Base-by-base conservation (phyloP, 202 grass and related monocot species). In the Digitaria exilis region DNA sequence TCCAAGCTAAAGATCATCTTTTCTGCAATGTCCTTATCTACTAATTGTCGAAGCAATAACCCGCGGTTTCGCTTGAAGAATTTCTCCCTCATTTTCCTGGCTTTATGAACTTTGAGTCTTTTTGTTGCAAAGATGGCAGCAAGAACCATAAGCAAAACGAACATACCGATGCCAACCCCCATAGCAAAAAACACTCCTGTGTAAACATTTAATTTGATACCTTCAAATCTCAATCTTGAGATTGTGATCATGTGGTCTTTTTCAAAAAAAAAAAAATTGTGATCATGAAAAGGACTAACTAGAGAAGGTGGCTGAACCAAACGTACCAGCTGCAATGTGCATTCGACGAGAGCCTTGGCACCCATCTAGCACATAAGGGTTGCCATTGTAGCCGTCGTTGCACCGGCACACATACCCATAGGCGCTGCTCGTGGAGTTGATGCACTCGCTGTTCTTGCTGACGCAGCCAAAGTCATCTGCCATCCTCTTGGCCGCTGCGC, bases 31-130 rank as follows among this genome's bases (percentile, higher is more conserved):
- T 85, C 71, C 46, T 26, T 82, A 34, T 87, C 85, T 16, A 66
- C 76, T 16, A 88, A 67, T 32, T 86, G 71, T 9, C 59, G 86
- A 14, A 85, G 52, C 69, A 88, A 67, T 24, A 88, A 43, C 25
- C 82, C 82, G 6, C 62, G 50, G 57, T 88, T 84, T 69, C 78
- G 76, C 34, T 69, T 76, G 65, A 77, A 88, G 71, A 83, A 88
- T 46, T 75, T 69, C 25, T 82, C 66, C 71, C 69, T 91, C 22
- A 86, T 49, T 58, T 46, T 91, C 35, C 43, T 91, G 48, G 76
- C 44, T 35, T 65, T 81, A 9, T 35, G 41, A 65, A 32, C 56
- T 63, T 46, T 84, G 63, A 85, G 26, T 15, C 84, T 88, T 45
- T 77, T 81, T 21, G 8, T 60, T 22, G 31, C 58, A 65, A 84